A percentile compares a stretch with the other conserved stretches of the same genome.
phyloP scores from a whole-genome alignment of 2,329 filamentous ascomycete species.

The Fusarium neocosmosporiellum region DNA sequence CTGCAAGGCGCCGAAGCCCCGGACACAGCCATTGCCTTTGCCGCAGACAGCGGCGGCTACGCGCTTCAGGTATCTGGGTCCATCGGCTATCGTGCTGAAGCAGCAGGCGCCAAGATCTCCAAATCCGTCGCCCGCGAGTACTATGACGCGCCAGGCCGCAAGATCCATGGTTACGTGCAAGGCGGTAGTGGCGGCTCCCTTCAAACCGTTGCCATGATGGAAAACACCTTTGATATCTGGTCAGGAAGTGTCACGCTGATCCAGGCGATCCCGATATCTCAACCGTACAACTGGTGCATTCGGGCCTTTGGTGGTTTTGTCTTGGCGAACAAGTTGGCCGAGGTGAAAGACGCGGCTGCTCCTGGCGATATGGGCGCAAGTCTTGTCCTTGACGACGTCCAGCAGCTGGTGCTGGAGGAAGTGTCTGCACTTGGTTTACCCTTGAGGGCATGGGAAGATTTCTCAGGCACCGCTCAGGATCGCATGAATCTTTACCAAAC shows the following conservation, averaged over 20 bases:
- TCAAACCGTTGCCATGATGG: constrained; percentile 29
- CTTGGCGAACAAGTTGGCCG: too few species aligned
- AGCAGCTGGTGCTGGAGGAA: too few species aligned
- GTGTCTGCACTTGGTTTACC: too few species aligned
- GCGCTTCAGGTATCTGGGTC: constrained; percentile 26
- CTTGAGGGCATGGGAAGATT: too few species aligned
- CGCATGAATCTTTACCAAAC: too few species aligned
- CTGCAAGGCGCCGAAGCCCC: constrained; percentile 19
- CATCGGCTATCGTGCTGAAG: constrained; percentile 33
- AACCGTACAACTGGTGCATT: too few species aligned
- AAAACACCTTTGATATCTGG: constrained; percentile 37
- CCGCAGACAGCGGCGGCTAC: constrained; percentile 30
- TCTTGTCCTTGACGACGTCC: too few species aligned
- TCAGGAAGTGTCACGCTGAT: constrained; percentile 32
- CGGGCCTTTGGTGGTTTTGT: too few species aligned
- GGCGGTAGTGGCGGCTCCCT: constrained; percentile 40
- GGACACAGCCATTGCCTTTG: constrained; percentile 20
- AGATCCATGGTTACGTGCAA: constrained; percentile 38
- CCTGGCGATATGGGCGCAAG: too few species aligned
- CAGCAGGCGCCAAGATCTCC: constrained; percentile 34
- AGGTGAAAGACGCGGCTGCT: too few species aligned
- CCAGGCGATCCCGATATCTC: too few species aligned
- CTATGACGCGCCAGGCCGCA: background rate
- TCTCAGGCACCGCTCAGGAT: too few species aligned
- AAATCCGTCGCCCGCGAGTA: constrained; percentile 19